Conservation (phyloP, 768 basidiomycete species). For the Hortiboletus campestris region DNA sequence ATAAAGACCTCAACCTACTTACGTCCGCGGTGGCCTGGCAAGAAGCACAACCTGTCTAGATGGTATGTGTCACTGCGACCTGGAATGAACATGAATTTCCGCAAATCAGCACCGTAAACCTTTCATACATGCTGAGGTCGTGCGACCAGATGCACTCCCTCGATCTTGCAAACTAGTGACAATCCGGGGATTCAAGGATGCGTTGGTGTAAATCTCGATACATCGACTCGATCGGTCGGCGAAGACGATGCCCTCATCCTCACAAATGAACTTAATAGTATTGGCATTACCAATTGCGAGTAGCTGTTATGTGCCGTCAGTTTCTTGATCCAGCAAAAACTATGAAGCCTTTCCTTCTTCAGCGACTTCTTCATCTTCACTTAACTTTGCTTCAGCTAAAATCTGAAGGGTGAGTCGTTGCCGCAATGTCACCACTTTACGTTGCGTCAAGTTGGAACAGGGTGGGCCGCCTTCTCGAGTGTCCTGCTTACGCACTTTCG, state of each 20-base stretch:
- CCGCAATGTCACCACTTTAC: constrained; percentile 12
- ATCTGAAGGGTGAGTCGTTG: constrained; percentile 1
- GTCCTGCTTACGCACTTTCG: constrained; percentile 12
- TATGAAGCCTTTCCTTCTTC: neutral
- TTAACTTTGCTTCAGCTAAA: neutral
- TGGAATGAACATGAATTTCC: constrained; percentile 3
- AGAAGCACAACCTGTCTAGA: constrained; percentile 5
- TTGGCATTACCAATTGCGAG: constrained; percentile 1
- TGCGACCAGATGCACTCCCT: constrained; percentile 1
- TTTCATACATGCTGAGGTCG: constrained; percentile 13
- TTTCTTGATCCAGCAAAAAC: neutral
- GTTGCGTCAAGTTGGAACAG: constrained; percentile 8
- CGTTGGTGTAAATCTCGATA: constrained; percentile 19
- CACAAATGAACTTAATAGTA: constrained; percentile 20
- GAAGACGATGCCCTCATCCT: constrained; percentile 7
- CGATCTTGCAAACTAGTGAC: constrained; percentile 6
- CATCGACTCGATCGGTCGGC: constrained; percentile 19
- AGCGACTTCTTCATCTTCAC: constrained; percentile 13
- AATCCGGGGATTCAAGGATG: constrained; percentile 14
- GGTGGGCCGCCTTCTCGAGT: constrained; percentile 5
- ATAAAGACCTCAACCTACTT: constrained; percentile 6
- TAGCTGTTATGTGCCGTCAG: constrained; percentile 2
- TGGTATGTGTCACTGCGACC: constrained; percentile 1
- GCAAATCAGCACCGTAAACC: constrained; percentile 15
- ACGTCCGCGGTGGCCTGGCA: constrained; percentile 20